A percentile compares a stretch with the other conserved stretches of the same genome.
Evolutionary conservation across 371 early-diverging fungal species (phyloP).

Genomic region (Haplosporangium sp.): DNA sequence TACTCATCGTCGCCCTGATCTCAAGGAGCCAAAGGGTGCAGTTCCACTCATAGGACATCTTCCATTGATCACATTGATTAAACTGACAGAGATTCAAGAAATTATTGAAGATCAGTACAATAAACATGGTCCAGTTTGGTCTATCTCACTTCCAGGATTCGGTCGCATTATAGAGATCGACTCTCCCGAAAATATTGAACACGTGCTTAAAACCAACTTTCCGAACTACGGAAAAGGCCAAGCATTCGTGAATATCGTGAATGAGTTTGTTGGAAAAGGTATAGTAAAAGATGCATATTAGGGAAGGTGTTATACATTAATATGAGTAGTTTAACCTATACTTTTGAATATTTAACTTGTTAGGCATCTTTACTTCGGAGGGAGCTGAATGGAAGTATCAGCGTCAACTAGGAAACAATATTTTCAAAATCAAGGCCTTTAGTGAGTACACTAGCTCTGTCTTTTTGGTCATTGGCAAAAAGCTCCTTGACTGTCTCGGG

Average conservation of each 20-base stretch:
- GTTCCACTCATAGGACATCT: constrained; percentile 29
- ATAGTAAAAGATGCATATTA: not conserved
- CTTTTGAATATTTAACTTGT: not conserved
- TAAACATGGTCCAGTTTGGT: constrained; percentile 30
- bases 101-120: constrained; percentile 13
- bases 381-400: constrained; percentile 72
- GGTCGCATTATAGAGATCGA: constrained; percentile 28
- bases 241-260: not conserved
- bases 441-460: constrained; percentile 64
- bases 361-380: constrained; percentile 72
- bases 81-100: constrained; percentile 14
- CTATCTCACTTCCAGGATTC: constrained; percentile 14
- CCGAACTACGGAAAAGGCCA: constrained; percentile 14
- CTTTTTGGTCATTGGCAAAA: constrained; percentile 55
- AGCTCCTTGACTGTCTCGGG: constrained; percentile 39
- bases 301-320: not conserved
- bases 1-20: constrained; percentile 21
- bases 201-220: constrained; percentile 31
- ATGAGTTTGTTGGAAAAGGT: not conserved
- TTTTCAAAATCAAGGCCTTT: constrained; percentile 74
- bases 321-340: not conserved
- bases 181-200: constrained; percentile 18
- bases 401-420: constrained; percentile 68
- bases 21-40: constrained; percentile 22
- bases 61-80: constrained; percentile 14